phyloP scores from a whole-genome alignment of 2,329 filamentous ascomycete genomes.

The Epichloe sp. region DNA sequence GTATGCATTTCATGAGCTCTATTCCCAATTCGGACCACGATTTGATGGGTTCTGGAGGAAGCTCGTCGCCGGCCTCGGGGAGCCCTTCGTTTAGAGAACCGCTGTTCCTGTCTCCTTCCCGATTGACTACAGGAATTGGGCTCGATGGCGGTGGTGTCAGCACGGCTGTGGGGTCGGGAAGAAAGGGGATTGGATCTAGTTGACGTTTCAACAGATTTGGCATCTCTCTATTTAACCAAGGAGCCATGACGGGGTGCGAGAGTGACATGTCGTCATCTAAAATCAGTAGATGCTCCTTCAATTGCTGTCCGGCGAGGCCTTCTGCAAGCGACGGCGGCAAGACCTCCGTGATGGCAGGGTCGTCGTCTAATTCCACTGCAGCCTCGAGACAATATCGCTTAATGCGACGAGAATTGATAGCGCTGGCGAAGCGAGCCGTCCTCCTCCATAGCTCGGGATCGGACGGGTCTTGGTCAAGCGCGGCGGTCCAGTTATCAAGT shows the following conservation, averaged over 20 bases:
- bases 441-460: slow-evolving; percentile 55
- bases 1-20: slow-evolving; percentile 19
- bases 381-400: slow-evolving; percentile 52
- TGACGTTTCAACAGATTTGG: slow-evolving; percentile 37
- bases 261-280: slow-evolving; percentile 43
- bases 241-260: slow-evolving; percentile 46
- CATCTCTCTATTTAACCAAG: slow-evolving; percentile 40
- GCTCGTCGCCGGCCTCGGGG: not conserved
- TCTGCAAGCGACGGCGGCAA: slow-evolving; percentile 51
- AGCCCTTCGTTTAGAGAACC: not conserved
- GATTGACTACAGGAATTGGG: not conserved
- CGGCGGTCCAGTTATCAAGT: slow-evolving; percentile 42
- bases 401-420: slow-evolving; percentile 42
- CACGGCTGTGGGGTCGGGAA: slow-evolving; percentile 37
- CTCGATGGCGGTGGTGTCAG: slow-evolving; percentile 19
- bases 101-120: not conserved
- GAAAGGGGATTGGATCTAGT: slow-evolving; percentile 48
- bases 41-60: slow-evolving; percentile 6
- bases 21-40: slow-evolving; percentile 23
- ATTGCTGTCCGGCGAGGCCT: slow-evolving; percentile 47
- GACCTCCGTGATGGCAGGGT: slow-evolving; percentile 48
- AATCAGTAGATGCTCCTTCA: slow-evolving; percentile 41
- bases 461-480: slow-evolving; percentile 51
- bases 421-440: slow-evolving; percentile 43
- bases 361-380: slow-evolving; percentile 54